Evolutionary conservation across 257 asterid species (phyloP).

Genomic region (Solanum sejunctum): DNA sequence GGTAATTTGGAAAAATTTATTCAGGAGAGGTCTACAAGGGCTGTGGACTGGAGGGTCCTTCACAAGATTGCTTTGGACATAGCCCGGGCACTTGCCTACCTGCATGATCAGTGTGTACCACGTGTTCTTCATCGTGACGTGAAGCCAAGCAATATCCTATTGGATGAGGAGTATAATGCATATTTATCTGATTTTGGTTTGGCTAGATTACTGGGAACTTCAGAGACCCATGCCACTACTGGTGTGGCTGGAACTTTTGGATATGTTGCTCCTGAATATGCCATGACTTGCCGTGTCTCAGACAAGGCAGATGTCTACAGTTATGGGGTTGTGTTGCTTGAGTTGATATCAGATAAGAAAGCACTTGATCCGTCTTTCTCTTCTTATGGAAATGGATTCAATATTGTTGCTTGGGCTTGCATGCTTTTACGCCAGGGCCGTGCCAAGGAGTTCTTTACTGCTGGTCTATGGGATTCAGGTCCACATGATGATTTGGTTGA

Average conservation of each 20-base stretch:
- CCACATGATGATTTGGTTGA: slow-evolving; percentile 88
- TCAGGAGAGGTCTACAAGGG: slow-evolving; percentile 61
- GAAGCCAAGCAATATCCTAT: slow-evolving; percentile 80
- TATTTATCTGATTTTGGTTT: slow-evolving; percentile 82
- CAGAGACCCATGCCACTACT: slow-evolving; percentile 83
- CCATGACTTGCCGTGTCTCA: slow-evolving; percentile 89
- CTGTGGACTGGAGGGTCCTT: slow-evolving; percentile 79
- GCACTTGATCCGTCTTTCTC: slow-evolving; percentile 87
- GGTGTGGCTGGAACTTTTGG: slow-evolving; percentile 94
- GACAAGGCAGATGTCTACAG: slow-evolving; percentile 94
- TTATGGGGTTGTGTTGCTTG: slow-evolving; percentile 83
- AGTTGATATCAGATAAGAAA: slow-evolving; percentile 80
- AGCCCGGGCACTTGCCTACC: slow-evolving; percentile 77
- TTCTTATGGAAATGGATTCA: slow-evolving; percentile 78
- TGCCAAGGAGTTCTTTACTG: slow-evolving; percentile 72
- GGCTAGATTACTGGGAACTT: slow-evolving; percentile 69
- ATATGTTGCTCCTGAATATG: slow-evolving; percentile 89
- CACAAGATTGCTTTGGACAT: slow-evolving; percentile 87
- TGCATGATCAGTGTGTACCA: slow-evolving; percentile 85
- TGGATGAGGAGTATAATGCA: slow-evolving; percentile 77
- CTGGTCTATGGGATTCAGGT: slow-evolving; percentile 79
- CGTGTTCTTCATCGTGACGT: slow-evolving; percentile 94
- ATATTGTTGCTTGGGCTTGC: slow-evolving; percentile 86
- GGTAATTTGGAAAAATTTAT: slow-evolving; percentile 81
- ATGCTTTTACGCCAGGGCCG: slow-evolving; percentile 77